Base-by-base conservation (phyloP, 2,329 filamentous ascomycete genomes). In the Calonectria pauciramosa region DNA sequence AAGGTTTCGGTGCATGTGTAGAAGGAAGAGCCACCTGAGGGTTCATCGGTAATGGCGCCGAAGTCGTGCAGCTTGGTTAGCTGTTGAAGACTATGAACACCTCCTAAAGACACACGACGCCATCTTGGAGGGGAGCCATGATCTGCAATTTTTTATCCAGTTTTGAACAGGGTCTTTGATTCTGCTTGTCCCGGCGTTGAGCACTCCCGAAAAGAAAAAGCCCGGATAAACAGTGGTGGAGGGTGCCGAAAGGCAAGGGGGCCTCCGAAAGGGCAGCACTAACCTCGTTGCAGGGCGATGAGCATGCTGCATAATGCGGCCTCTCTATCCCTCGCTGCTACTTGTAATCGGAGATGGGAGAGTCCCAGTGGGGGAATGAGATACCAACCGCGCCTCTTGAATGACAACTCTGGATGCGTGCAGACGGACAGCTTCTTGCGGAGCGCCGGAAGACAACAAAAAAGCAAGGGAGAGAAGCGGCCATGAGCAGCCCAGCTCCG, bases 391-490 rank as follows among this genome's bases (percentile, higher is more conserved):
- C 34, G 60, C 63, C 63, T 72, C 54, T 72, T 73, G 36, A 38
- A 51, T 68, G 71, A 56, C 72, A 51, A 32, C 49, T 30, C 41
- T 36, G 41, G 16, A 32, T 32, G 36, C 20, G 54, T 68, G 54
- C 44, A 49, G 36, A 26, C 56, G 51, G 38, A 54, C 52, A 66
- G 38, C 44, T 70, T 74, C 54, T 71, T 54, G 66, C 70, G 75
- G 73, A 63, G 60, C 28, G 68, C 73, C 65, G 76, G 74, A 75
- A 68, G 71, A 75, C 64, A 18, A n/a, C 9, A 54, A 75, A 80
- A 78, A 81, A 79, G 78, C 77, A 80, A 80, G 77, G 77, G 75
- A 66, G 67, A 63, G 44, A 47, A 52, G 32, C 71, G 60, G 69
- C 70, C 70, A 63, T 75, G 41, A 77, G 41, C 49, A 56, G 38